Evolutionary conservation across 2,329 filamentous ascomycete species (phyloP).

Genomic region (Alternaria solani): DNA sequence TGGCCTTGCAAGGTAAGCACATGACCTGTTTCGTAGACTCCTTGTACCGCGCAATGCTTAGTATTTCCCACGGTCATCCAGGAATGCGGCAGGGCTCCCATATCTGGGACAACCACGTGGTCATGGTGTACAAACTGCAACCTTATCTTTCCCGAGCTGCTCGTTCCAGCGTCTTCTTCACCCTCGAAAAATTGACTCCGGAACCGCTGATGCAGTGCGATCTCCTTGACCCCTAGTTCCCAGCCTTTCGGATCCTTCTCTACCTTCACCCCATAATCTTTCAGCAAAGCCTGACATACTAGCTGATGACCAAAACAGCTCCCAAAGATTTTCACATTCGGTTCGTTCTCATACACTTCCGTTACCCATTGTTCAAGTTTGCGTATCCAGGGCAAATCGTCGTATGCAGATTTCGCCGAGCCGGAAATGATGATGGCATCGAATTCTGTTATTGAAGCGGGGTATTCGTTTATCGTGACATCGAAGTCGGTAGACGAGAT

Average conservation of each 20-base stretch:
- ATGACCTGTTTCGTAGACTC: constrained; percentile 49
- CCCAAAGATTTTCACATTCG: constrained; percentile 52
- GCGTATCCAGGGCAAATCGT: constrained; percentile 38
- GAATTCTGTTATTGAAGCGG: constrained; percentile 36
- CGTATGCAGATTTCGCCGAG: constrained; percentile 45
- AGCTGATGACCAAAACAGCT: constrained; percentile 58
- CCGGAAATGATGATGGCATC: constrained; percentile 54
- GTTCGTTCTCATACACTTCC: constrained; percentile 41
- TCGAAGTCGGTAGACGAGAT: constrained; percentile 49
- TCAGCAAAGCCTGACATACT: constrained; percentile 51
- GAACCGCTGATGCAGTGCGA: constrained; percentile 28
- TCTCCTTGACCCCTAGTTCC: constrained; percentile 39
- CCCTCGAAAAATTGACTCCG: neutral
- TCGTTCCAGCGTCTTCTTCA: neutral
- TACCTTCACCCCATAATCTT: constrained; percentile 35
- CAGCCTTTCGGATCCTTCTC: constrained; percentile 38
- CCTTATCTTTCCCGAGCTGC: constrained; percentile 23
- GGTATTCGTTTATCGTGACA: constrained; percentile 48
- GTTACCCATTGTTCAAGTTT: constrained; percentile 40
- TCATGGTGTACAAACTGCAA: constrained; percentile 54
- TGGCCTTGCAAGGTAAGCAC: constrained; percentile 56
- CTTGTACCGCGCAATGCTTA: constrained; percentile 51
- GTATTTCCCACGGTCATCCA: constrained; percentile 38
- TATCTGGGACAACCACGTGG: constrained; percentile 34
- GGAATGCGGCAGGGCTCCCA: constrained; percentile 20